Evolutionary conservation across 768 basidiomycete genomes (phyloP).

Genomic region (Boletus vinaceobasis): DNA sequence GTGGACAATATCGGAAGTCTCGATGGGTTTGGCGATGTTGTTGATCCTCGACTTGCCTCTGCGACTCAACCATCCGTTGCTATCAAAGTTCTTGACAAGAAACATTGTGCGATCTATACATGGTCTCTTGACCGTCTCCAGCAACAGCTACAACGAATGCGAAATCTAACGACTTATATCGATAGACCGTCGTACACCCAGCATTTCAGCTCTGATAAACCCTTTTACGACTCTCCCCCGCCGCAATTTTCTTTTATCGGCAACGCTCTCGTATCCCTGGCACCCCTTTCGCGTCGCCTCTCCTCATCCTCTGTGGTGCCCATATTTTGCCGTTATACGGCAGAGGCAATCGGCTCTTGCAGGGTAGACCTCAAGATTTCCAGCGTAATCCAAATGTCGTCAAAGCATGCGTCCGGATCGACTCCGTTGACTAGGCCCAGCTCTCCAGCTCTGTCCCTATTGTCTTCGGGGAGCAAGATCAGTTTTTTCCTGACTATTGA

Average conservation of each 20-base stretch:
- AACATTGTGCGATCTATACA: slow-evolving; percentile 80
- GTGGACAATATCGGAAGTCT: slow-evolving; percentile 84
- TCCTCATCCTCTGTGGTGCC: slow-evolving; percentile 76
- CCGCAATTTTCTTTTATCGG: slow-evolving; percentile 93
- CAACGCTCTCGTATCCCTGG: slow-evolving; percentile 77
- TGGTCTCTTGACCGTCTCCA: slow-evolving; percentile 91
- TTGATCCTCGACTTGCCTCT: slow-evolving; percentile 75
- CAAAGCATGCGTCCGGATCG: slow-evolving; percentile 60
- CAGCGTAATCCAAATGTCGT: slow-evolving; percentile 56
- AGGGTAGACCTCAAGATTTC: slow-evolving; percentile 80
- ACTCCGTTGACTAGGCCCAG: slow-evolving; percentile 66
- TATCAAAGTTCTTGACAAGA: slow-evolving; percentile 88
- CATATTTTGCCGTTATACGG: slow-evolving; percentile 90
- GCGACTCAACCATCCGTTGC: slow-evolving; percentile 79
- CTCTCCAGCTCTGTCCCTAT: slow-evolving; percentile 64
- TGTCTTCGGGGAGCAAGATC: slow-evolving; percentile 77
- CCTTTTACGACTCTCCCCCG: slow-evolving; percentile 86
- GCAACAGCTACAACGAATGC: slow-evolving; percentile 90
- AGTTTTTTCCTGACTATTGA: slow-evolving; percentile 85
- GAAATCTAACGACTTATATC: slow-evolving; percentile 84
- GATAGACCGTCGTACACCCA: slow-evolving; percentile 90
- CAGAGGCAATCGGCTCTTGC: slow-evolving; percentile 95
- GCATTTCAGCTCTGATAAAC: slow-evolving; percentile 91
- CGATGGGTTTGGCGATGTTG: slow-evolving; percentile 89
- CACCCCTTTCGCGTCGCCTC: slow-evolving; percentile 72